phyloP scores from a whole-genome alignment of 768 basidiomycete species.

The Dioszegia hungarica region DNA sequence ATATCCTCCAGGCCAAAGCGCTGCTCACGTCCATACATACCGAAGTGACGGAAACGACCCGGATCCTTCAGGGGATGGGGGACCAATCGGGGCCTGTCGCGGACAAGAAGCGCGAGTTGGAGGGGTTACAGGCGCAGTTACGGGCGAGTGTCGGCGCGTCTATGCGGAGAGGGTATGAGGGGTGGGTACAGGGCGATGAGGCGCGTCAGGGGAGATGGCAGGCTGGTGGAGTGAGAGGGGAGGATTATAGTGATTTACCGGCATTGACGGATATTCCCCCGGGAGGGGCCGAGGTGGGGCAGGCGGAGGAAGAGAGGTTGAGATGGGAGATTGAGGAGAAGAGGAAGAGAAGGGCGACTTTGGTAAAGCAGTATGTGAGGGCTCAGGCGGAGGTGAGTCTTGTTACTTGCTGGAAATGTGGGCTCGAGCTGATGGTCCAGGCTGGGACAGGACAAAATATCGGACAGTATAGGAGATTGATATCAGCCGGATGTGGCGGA shows the following conservation, averaged over 20 bases:
- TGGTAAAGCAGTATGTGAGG: constrained; percentile 70
- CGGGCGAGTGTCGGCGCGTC: constrained; percentile 70
- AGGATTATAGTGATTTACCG: constrained; percentile 26
- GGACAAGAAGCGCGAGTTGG: constrained; percentile 31
- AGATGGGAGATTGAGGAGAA: constrained; percentile 64
- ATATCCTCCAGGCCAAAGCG: constrained; percentile 81
- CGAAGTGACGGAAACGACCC: constrained; percentile 69
- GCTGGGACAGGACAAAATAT: constrained; percentile 85
- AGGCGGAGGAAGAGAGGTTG: constrained; percentile 53
- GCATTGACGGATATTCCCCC: constrained; percentile 51
- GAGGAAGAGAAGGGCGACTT: constrained; percentile 63
- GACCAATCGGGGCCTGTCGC: constrained; percentile 29
- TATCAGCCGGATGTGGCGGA: constrained; percentile 84
- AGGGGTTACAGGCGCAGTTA: constrained; percentile 63
- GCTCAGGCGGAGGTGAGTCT: constrained; percentile 67
- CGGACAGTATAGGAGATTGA: constrained; percentile 79
- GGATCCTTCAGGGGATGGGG: constrained; percentile 50
- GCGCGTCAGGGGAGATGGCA: constrained; percentile 65
- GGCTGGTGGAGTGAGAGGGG: constrained; percentile 52
- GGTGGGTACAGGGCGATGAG: constrained; percentile 84
- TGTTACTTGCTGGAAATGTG: not conserved
- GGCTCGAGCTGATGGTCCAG: constrained; percentile 13
- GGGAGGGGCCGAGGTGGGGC: constrained; percentile 47
- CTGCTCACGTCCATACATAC: constrained; percentile 78
- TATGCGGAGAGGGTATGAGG: constrained; percentile 84